Base-by-base conservation (phyloP, 345 rosid species). In the Salix dunnii region DNA sequence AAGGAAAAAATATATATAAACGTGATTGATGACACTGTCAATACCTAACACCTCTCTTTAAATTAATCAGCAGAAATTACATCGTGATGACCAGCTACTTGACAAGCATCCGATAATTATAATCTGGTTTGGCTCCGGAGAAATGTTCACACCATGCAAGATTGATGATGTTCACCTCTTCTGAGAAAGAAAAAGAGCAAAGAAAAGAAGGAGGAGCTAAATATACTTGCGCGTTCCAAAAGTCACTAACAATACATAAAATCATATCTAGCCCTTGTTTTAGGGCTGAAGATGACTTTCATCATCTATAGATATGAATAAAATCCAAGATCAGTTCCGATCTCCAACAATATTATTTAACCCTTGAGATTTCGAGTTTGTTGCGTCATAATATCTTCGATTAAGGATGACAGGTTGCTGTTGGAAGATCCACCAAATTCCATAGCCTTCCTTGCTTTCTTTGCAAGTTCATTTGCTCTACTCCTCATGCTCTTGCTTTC, bases 361-460 rank as follows among this genome's bases (percentile, higher is more conserved):
- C 11, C 13, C 31, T 7, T 33, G 4, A 4, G 36, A 5, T 53
- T 23, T 20, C 46, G 18, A 25, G 62, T 53, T 43, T 35, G 64
- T 38, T 82, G 78, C 31, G 80, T 64, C 25, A 72, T 25, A 38
- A 94, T 76, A 65, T 87, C 87, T 46, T 77, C 69, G 69, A 94
- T 87, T 40, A 94, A 77, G 2, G 65, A 21, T 17, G 87, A 79
- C 80, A 92, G 63, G 28, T 85, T 84, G 8, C 40, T 13, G 75
- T 83, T 38, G 3, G 98, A 91, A 72, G 96, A 88, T 62, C 97
- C 98, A 58, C 86, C 88, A 7, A 71, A 68, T 25, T 83, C 87
- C 81, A 85, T 78, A 20, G 94, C 89, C 40, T 35, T 77, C 30
- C 20, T 82, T n/a, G 91, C 95, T 83, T 38, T 72, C 33, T 61